phyloP scores from a whole-genome alignment of 257 asterid species.

The Jasminum sambac region DNA sequence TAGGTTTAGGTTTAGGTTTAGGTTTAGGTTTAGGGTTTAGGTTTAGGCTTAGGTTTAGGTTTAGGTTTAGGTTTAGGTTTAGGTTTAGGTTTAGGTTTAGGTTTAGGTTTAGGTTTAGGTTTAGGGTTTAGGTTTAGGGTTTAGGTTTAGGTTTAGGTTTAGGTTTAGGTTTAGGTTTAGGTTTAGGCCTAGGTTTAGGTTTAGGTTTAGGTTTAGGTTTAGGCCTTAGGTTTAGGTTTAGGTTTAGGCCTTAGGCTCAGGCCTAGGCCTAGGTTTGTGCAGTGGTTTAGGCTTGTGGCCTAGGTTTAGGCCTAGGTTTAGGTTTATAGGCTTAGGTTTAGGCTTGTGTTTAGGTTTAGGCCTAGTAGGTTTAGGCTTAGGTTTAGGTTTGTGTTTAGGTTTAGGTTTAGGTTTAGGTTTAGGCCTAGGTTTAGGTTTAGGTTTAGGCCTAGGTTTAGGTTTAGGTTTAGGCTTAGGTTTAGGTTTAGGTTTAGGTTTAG shows the following conservation, averaged over 20 bases:
- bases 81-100: slow-evolving; percentile 2
- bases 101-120: slow-evolving; percentile 2
- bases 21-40: neutral
- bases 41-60: slow-evolving; percentile 1
- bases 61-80: neutral
- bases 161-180: slow-evolving; percentile 2
- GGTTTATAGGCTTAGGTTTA: too few relatives aligned
- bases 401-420: neutral
- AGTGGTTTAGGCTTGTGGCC: too few relatives aligned
- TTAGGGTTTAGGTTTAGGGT: too few relatives aligned
- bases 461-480: neutral
- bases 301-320: neutral
- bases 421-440: neutral
- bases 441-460: neutral
- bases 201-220: neutral
- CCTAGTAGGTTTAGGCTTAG: too few relatives aligned
- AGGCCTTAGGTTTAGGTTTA: neutral
- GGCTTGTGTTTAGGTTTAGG: too few relatives aligned
- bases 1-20: neutral
- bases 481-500: neutral
- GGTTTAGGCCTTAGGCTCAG: slow-evolving; percentile 11
- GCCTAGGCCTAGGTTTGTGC: neutral
- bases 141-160: neutral
- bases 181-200: neutral
- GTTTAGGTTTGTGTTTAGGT: too few relatives aligned